phyloP scores from a whole-genome alignment of 164 flowering plant genomes.

The Vitis vinifera region ASM3070453v1 NC_081817.1:2259501-2260000 shows the following conservation, averaged over 20 bases:
- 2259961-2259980: constrained; percentile 73
- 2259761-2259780: constrained; percentile 97
- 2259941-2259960: constrained; percentile 88
- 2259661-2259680: constrained; percentile 95
- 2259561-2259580: constrained; percentile 98
- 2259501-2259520: constrained; percentile 98
- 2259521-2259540: constrained; percentile 90
- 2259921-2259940: constrained; percentile 92
- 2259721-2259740: constrained; percentile 89
- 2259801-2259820: constrained; percentile 89
- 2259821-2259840: constrained; percentile 92
- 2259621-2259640: constrained; percentile 95
- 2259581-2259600: constrained; percentile 97
- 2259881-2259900: constrained; percentile 91
- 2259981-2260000: constrained; percentile 86
- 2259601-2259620: constrained; percentile 82
- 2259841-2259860: constrained; percentile 90
- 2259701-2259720: constrained; percentile 97
- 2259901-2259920: constrained; percentile 81
- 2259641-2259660: constrained; percentile 94
- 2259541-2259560: constrained; percentile 97
- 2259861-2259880: constrained; percentile 98
- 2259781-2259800: constrained; percentile 92
- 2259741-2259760: constrained; percentile 91
- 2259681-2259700: constrained; percentile 92